A percentile compares a stretch with the other conserved stretches of the same genome.
Evolutionary conservation across 306 rosid genomes (phyloP).

Genomic region (Corylus avellana): DNA sequence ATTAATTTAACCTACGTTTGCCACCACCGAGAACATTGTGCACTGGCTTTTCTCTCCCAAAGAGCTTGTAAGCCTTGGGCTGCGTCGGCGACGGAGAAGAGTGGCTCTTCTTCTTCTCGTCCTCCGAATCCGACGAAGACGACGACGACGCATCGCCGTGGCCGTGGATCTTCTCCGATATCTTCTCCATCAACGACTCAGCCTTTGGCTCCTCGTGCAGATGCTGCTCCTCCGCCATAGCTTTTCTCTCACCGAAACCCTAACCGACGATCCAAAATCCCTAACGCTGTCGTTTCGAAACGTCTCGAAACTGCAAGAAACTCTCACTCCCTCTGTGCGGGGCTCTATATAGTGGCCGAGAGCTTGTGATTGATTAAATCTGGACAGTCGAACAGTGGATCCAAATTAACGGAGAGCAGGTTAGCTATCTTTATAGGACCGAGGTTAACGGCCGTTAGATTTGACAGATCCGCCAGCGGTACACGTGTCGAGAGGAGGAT

Average conservation of each 20-base stretch:
- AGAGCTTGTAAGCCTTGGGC: slow-evolving; percentile 63
- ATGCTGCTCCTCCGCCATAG: slow-evolving; percentile 55
- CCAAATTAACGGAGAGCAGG: background rate
- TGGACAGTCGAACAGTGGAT: slow-evolving; percentile 25
- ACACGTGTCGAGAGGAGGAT: slow-evolving; percentile 32
- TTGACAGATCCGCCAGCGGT: background rate
- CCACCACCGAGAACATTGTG: slow-evolving; percentile 93
- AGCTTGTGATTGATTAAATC: slow-evolving; percentile 35
- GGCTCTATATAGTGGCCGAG: slow-evolving; percentile 31
- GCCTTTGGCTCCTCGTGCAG: slow-evolving; percentile 45
- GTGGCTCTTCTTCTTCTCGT: slow-evolving; percentile 37
- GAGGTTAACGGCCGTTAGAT: slow-evolving; percentile 1
- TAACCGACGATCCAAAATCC: slow-evolving; percentile 32
- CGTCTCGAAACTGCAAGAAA: slow-evolving; percentile 37
- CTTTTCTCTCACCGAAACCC: background rate
- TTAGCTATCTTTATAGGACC: background rate
- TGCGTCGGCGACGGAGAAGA: slow-evolving; percentile 42
- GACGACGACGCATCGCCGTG: slow-evolving; percentile 42
- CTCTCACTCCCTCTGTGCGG: background rate
- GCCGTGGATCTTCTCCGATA: slow-evolving; percentile 70
- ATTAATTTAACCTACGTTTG: slow-evolving; percentile 56
- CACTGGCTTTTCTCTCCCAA: slow-evolving; percentile 83
- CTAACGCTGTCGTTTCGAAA: slow-evolving; percentile 23
- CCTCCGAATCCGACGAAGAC: slow-evolving; percentile 65
- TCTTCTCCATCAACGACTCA: slow-evolving; percentile 65